A percentile compares a stretch with the other conserved stretches of the same genome.
phyloP scores from a whole-genome alignment of 1,284 basidiomycete genomes.

The Microbotryum intermedium region DNA sequence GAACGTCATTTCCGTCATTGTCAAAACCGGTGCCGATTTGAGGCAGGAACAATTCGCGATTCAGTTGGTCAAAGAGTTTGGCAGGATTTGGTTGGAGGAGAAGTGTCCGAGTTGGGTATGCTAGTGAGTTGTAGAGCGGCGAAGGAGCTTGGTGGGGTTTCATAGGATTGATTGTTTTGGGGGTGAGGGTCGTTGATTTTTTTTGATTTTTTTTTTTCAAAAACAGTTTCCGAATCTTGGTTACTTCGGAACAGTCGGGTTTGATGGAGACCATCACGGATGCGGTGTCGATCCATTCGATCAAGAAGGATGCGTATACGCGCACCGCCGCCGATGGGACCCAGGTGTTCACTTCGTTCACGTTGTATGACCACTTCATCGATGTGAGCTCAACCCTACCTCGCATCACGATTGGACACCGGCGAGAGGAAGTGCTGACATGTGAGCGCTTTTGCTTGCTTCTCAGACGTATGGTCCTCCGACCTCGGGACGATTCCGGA shows the following conservation, averaged over 20 bases:
- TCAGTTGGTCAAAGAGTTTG: conserved; percentile 87
- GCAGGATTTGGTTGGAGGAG: conserved; percentile 90
- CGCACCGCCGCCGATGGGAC: conserved; percentile 19
- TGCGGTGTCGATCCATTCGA: conserved; percentile 95
- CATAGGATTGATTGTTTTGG: background rate
- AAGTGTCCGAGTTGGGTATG: conserved; percentile 81
- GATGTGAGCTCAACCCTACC: conserved; percentile 48
- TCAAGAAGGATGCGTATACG: conserved; percentile 92
- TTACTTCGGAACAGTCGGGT: conserved; percentile 86
- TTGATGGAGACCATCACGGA: conserved; percentile 93
- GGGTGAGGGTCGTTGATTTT: background rate
- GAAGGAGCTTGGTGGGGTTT: too few relatives aligned
- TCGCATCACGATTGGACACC: background rate
- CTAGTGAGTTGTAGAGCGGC: conserved; percentile 61
- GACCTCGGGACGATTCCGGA: conserved; percentile 73
- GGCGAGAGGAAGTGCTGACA: background rate
- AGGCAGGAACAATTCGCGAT: conserved; percentile 96
- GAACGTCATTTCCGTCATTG: conserved; percentile 80
- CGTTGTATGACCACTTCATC: conserved; percentile 79
- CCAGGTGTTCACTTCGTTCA: conserved; percentile 43
- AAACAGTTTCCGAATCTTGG: conserved; percentile 66
- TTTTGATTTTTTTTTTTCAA: too few relatives aligned
- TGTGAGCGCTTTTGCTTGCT: background rate
- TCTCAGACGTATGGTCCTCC: conserved; percentile 79
- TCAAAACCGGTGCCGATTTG: conserved; percentile 95